Evolutionary conservation across 768 basidiomycete genomes (phyloP).

Genomic region (Russula sp.): DNA sequence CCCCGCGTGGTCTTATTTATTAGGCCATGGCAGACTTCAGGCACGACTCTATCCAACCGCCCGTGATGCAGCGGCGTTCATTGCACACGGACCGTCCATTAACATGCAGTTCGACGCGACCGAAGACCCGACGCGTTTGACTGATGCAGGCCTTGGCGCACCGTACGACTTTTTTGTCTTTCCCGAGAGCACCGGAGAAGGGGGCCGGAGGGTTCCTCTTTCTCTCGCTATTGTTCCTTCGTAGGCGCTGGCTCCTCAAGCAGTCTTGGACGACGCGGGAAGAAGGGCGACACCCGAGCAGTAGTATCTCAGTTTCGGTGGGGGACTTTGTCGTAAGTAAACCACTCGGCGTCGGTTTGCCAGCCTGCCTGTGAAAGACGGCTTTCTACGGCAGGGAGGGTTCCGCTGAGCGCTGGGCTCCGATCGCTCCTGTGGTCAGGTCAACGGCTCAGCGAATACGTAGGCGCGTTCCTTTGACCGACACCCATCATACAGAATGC

Average conservation of each 20-base stretch:
- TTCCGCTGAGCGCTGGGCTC: too few species aligned
- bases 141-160: slow-evolving; percentile 35
- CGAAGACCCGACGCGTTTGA: slow-evolving; percentile 40
- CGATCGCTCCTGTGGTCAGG: neutral
- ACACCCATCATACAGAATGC: slow-evolving; percentile 41
- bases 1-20: slow-evolving; percentile 32
- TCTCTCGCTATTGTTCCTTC: neutral
- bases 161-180: slow-evolving; percentile 40
- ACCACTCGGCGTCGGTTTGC: too few species aligned
- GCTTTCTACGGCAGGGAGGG: too few species aligned
- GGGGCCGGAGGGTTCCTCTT: slow-evolving; percentile 30
- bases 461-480: slow-evolving; percentile 43
- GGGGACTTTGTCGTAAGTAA: slow-evolving; percentile 33
- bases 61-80: slow-evolving; percentile 35
- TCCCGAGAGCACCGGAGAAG: slow-evolving; percentile 39
- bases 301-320: too few species aligned
- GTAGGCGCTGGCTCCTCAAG: neutral
- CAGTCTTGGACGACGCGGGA: slow-evolving; percentile 41
- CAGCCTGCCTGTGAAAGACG: too few species aligned
- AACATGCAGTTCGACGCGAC: slow-evolving; percentile 39
- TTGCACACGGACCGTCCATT: slow-evolving; percentile 27
- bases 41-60: slow-evolving; percentile 46
- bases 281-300: too few species aligned
- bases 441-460: neutral
- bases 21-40: slow-evolving; percentile 39